Evolutionary conservation across 2,329 filamentous ascomycete genomes (phyloP).

Genomic region (Trichoderma afroharzianum): DNA sequence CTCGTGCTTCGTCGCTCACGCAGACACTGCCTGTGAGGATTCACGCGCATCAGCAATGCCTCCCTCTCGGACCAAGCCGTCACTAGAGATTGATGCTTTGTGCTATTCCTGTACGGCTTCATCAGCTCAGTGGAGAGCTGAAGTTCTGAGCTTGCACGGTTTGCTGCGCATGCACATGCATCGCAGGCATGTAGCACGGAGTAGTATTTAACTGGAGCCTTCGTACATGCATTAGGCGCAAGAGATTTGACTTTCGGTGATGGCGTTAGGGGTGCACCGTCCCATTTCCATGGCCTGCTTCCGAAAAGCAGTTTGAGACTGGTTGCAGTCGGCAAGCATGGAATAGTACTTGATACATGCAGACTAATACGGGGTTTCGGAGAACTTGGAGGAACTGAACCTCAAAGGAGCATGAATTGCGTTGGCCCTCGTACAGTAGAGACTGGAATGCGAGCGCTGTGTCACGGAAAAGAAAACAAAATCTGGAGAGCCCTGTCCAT

Average conservation of each 20-base stretch:
- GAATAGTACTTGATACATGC: not conserved
- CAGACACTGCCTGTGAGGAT: not conserved
- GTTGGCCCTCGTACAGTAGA: not conserved
- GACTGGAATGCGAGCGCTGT: not conserved
- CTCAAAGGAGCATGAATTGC: not conserved
- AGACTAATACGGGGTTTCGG: not conserved
- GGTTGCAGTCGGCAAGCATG: slow-evolving; percentile 7
- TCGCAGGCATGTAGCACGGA: slow-evolving; percentile 3
- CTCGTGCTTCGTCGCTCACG: not conserved
- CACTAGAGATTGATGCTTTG: not conserved
- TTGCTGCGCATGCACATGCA: slow-evolving; percentile 1
- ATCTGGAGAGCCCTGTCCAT: slow-evolving; percentile 5
- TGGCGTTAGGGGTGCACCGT: slow-evolving; percentile 14
- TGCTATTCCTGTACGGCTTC: not conserved
- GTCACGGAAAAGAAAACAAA: not conserved
- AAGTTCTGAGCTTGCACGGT: not conserved
- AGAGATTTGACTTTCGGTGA: slow-evolving; percentile 17
- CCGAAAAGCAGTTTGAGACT: slow-evolving; percentile 3
- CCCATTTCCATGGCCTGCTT: slow-evolving; percentile 7
- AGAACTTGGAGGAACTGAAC: not conserved
- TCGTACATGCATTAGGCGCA: slow-evolving; percentile 16
- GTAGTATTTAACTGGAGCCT: slow-evolving; percentile 16
- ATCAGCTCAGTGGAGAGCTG: slow-evolving; percentile 8
- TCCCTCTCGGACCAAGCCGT: not conserved
- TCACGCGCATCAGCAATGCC: not conserved